Percentiles rank a stretch among this genome's conserved stretches.
These are phyloP conservation scores for Santalum album DNA, from an alignment of 164 flowering plant genomes.

Conservation along the genomic window DNA sequence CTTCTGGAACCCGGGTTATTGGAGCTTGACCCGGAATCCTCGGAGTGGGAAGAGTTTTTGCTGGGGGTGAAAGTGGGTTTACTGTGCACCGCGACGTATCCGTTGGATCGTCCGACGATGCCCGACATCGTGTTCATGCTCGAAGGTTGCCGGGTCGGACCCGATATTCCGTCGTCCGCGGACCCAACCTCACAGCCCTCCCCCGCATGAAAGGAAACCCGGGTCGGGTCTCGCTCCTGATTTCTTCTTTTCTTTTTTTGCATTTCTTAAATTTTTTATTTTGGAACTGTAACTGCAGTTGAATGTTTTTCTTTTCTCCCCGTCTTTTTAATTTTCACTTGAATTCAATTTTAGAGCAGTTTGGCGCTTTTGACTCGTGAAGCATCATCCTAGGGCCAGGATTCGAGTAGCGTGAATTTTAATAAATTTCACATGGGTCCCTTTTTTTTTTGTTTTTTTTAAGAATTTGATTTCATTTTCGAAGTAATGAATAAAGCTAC, in stretches of 20 bases:
- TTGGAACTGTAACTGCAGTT: too few relatives aligned
- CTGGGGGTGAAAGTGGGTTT: conserved; percentile 84
- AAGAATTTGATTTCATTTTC: too few relatives aligned
- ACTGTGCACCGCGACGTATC: conserved; percentile 83
- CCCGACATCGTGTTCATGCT: conserved; percentile 92
- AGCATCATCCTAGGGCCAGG: too few relatives aligned
- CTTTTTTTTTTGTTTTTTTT: too few relatives aligned
- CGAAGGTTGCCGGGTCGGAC: conserved; percentile 90
- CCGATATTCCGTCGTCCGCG: conserved; percentile 70
- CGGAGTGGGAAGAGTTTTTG: conserved; percentile 97
- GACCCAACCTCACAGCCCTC: conserved; percentile 76
- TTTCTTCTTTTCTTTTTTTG: background rate
- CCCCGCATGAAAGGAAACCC: conserved; percentile 33
- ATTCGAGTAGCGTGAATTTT: too few relatives aligned
- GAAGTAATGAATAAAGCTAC: too few relatives aligned
- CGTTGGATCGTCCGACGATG: conserved; percentile 79
- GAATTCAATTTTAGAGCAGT: too few relatives aligned
- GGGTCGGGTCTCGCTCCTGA: background rate
- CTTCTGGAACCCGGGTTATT: conserved; percentile 78
- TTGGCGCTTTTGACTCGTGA: too few relatives aligned
- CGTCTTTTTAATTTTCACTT: too few relatives aligned
- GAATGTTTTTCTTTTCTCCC: too few relatives aligned
- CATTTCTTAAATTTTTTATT: too few relatives aligned
- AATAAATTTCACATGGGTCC: too few relatives aligned
- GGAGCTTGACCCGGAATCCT: conserved; percentile 91